Conservation (phyloP, 768 basidiomycete species). For the Strobilomyces echinocephalus region DNA sequence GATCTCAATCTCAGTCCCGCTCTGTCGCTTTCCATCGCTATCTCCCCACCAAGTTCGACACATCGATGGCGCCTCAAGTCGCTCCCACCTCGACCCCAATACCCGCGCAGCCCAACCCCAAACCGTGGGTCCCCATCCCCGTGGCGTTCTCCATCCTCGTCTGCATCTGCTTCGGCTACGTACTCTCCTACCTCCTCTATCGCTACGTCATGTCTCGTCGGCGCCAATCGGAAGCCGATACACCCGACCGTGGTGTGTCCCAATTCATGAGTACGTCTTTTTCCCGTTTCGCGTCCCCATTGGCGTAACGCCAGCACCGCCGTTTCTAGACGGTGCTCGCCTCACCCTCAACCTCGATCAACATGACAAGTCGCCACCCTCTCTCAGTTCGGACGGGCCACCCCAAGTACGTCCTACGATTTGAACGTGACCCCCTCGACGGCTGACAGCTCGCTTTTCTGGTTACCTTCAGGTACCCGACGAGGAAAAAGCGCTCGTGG, state of each 20-base stretch:
- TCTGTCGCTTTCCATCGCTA: conserved; percentile 9
- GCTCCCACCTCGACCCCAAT: conserved; percentile 3
- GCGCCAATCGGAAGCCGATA: conserved; percentile 8
- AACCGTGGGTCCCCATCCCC: conserved; percentile 15
- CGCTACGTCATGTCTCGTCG: conserved; percentile 19
- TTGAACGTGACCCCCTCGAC: background rate
- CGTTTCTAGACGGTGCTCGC: conserved; percentile 20
- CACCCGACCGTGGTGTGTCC: conserved; percentile 22
- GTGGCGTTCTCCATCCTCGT: conserved; percentile 20
- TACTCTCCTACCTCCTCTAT: conserved; percentile 26
- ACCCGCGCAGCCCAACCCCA: background rate
- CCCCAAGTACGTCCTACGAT: conserved; percentile 11
- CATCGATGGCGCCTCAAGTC: conserved; percentile 23
- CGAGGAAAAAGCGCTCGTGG: conserved; percentile 16
- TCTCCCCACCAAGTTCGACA: conserved; percentile 1
- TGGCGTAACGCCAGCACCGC: background rate
- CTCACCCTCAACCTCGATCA: conserved; percentile 21
- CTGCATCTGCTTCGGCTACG: conserved; percentile 24
- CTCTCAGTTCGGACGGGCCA: background rate
- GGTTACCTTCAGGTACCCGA: conserved; percentile 8
- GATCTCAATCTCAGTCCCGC: background rate
- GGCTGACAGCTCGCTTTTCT: background rate
- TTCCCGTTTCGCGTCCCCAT: background rate
- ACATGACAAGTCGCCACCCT: background rate
- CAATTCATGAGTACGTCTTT: conserved; percentile 25